These are phyloP conservation scores for Clonostachys sp. DNA, from an alignment of 2,329 filamentous ascomycete species.

Conservation along the genomic window DNA sequence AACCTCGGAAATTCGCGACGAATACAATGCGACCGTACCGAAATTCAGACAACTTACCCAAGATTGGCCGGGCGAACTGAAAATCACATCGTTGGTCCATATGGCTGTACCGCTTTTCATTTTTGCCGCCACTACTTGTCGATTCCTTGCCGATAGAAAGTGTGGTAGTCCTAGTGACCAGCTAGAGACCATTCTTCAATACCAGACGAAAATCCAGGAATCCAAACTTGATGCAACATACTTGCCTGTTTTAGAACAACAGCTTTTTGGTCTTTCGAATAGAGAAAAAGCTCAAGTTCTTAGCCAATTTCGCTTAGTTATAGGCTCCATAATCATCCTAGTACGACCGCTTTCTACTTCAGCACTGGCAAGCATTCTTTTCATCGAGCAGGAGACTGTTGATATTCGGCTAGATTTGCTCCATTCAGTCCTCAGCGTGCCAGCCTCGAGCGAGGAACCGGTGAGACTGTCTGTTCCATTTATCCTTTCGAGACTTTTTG, in stretches of 20 bases:
- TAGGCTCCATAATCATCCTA: not conserved
- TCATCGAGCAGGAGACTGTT: too few relatives aligned
- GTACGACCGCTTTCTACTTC: not conserved
- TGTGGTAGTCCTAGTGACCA: constrained; percentile 8
- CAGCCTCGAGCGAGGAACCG: not conserved
- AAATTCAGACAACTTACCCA: constrained; percentile 2
- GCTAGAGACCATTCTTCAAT: constrained; percentile 12
- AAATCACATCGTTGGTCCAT: constrained; percentile 8
- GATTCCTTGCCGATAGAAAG: constrained; percentile 1
- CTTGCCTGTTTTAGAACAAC: constrained; percentile 7
- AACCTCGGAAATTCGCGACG: constrained; percentile 16
- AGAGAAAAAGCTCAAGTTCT: not conserved
- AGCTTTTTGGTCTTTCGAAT: not conserved
- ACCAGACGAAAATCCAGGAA: not conserved
- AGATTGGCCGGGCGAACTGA: constrained; percentile 3
- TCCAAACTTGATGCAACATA: constrained; percentile 8
- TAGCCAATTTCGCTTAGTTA: not conserved
- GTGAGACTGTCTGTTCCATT: not conserved
- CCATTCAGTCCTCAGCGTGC: not conserved
- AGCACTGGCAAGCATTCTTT: not conserved
- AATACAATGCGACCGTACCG: constrained; percentile 8
- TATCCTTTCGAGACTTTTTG: not conserved
- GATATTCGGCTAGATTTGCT: not conserved
- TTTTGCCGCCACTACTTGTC: constrained; percentile 19
- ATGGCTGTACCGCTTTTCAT: constrained; percentile 23